Conservation (phyloP, 768 basidiomycete genomes). For the Strobilomyces confusus region DNA sequence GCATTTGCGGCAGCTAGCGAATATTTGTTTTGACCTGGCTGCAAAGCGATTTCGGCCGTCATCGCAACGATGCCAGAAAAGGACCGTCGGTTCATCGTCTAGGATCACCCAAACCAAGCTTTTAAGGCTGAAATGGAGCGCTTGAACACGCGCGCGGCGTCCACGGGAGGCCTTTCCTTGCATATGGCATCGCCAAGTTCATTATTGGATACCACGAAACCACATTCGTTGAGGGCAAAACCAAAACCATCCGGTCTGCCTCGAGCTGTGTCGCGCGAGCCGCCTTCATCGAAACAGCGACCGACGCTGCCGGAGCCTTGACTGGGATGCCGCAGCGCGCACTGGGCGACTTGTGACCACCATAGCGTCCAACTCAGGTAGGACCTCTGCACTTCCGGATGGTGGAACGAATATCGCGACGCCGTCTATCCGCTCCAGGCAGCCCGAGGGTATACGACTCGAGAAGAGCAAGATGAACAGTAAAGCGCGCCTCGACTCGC, state of each 20-base stretch:
- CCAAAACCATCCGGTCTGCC: slow-evolving; percentile 23
- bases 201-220: slow-evolving; percentile 57
- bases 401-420: neutral
- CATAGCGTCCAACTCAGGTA: too few relatives aligned
- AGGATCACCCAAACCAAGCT: slow-evolving; percentile 91
- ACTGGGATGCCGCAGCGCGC: slow-evolving; percentile 79
- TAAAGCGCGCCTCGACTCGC: neutral
- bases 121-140: slow-evolving; percentile 89
- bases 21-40: slow-evolving; percentile 87
- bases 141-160: slow-evolving; percentile 71
- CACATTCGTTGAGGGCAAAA: slow-evolving; percentile 38
- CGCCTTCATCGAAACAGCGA: slow-evolving; percentile 74
- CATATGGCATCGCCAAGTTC: neutral
- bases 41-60: slow-evolving; percentile 85
- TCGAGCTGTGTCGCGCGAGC: slow-evolving; percentile 27
- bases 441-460: neutral
- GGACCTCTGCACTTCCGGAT: slow-evolving; percentile 20
- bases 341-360: slow-evolving; percentile 43
- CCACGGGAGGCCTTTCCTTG: slow-evolving; percentile 59
- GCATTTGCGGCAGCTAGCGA: slow-evolving; percentile 93
- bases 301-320: slow-evolving; percentile 86
- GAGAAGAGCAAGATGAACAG: neutral
- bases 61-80: slow-evolving; percentile 78
- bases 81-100: slow-evolving; percentile 39
- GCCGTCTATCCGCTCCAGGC: slow-evolving; percentile 27